Evolutionary conservation across 2,329 filamentous ascomycete species (phyloP).

Genomic region (Torrubiellomyces zombiae): DNA sequence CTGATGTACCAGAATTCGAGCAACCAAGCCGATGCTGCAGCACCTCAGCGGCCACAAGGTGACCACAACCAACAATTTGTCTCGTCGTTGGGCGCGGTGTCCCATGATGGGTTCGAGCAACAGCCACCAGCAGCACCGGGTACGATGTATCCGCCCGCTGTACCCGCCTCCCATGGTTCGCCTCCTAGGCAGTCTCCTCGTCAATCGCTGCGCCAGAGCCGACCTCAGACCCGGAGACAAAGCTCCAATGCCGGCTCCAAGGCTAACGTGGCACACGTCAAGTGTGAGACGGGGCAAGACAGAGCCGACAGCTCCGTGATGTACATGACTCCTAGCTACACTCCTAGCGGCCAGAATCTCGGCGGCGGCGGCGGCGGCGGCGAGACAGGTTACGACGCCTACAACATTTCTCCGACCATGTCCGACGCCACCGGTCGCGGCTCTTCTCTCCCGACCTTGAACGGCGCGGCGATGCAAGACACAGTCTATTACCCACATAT

Average conservation of each 20-base stretch:
- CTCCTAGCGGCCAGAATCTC: slow-evolving; percentile 24
- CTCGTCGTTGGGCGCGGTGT: too few species aligned
- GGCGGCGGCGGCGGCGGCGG: too few species aligned
- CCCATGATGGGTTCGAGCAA: too few species aligned
- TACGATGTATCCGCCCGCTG: slow-evolving; percentile 30
- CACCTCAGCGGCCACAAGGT: slow-evolving; percentile 3
- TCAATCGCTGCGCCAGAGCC: too few species aligned
- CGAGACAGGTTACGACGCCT: slow-evolving; percentile 30
- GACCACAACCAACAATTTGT: too few species aligned
- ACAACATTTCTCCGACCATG: slow-evolving; percentile 24
- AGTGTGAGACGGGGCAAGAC: too few species aligned
- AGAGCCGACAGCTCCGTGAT: slow-evolving; percentile 17
- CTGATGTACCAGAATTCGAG: slow-evolving; percentile 52
- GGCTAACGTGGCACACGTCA: too few species aligned
- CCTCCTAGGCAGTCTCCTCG: slow-evolving; percentile 27
- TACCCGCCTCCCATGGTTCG: slow-evolving; percentile 31
- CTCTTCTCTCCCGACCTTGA: slow-evolving; percentile 1
- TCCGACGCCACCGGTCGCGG: slow-evolving; percentile 12
- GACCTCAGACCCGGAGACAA: too few species aligned
- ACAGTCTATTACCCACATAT: slow-evolving; percentile 14
- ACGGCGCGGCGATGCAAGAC: slow-evolving; percentile 3
- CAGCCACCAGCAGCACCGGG: slow-evolving; percentile 25
- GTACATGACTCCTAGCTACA: slow-evolving; percentile 18
- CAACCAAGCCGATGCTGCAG: slow-evolving; percentile 2
- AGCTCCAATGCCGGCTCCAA: too few species aligned